Evolutionary conservation across 108 stramenopile genomes (phyloP).

Genomic region (Licmophora abbreviata): DNA sequence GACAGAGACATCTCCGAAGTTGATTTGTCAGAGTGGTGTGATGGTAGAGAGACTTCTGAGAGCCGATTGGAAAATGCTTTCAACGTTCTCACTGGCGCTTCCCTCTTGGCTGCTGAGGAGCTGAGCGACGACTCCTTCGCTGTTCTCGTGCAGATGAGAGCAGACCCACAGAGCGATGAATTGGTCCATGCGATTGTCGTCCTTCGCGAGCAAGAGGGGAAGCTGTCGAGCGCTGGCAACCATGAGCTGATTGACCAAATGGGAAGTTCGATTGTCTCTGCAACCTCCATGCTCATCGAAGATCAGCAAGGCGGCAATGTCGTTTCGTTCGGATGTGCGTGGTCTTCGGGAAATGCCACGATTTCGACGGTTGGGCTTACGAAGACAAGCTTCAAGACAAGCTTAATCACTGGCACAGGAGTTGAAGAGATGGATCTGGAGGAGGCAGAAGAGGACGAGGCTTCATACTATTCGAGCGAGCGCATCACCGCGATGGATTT

Average conservation of each 20-base stretch:
- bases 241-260: no score
- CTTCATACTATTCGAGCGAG: slow-evolving; percentile 37
- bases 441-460: slow-evolving; percentile 17
- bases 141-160: slow-evolving; percentile 7
- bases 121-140: neutral
- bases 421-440: slow-evolving; percentile 26
- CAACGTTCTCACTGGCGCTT: no score
- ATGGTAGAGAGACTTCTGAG: no score
- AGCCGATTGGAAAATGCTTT: no score
- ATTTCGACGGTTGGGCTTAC: slow-evolving; percentile 12
- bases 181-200: slow-evolving; percentile 10
- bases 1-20: slow-evolving; percentile 12
- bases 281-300: neutral
- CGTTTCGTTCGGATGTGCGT: slow-evolving; percentile 45
- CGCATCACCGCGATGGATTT: slow-evolving; percentile 48
- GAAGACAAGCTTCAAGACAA: neutral
- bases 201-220: slow-evolving; percentile 6
- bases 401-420: slow-evolving; percentile 2
- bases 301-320: neutral
- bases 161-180: neutral
- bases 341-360: slow-evolving; percentile 43
- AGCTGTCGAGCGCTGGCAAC: no score
- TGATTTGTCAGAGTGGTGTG: slow-evolving; percentile 17
- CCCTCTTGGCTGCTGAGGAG: slow-evolving; percentile 1
- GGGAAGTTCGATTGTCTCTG: neutral